Evolutionary conservation across 345 rosid species (phyloP).

Genomic region (Murraya paniculata): DNA sequence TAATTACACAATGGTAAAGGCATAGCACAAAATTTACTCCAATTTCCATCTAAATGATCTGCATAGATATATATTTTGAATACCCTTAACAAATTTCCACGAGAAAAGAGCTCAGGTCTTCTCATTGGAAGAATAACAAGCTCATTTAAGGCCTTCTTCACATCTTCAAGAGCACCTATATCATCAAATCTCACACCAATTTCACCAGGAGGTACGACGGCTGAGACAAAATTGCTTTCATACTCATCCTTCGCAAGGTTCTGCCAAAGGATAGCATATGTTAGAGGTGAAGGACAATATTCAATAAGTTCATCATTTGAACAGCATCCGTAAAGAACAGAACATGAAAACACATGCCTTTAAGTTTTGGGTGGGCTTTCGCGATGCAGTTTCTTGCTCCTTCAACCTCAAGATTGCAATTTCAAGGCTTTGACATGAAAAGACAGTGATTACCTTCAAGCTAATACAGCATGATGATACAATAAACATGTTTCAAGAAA

Average conservation of each 20-base stretch:
- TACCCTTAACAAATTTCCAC: conserved; percentile 91
- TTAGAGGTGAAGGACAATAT: conserved; percentile 18
- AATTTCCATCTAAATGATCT: neutral
- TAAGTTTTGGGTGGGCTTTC: conserved; percentile 70
- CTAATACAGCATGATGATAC: neutral
- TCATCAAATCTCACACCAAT: conserved; percentile 92
- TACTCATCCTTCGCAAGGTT: conserved; percentile 87
- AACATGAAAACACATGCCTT: conserved; percentile 48
- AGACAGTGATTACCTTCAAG: conserved; percentile 25
- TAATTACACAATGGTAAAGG: conserved; percentile 10
- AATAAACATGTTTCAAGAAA: neutral
- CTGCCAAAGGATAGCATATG: conserved; percentile 38
- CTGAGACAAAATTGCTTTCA: conserved; percentile 82
- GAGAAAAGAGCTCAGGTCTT: conserved; percentile 91
- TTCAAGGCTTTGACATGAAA: conserved; percentile 68
- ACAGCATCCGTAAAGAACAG: conserved; percentile 1
- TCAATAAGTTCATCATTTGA: conserved; percentile 11
- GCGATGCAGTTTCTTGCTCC: conserved; percentile 67
- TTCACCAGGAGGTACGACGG: conserved; percentile 93
- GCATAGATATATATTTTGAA: conserved; percentile 8
- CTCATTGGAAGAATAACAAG: conserved; percentile 99
- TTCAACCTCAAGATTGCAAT: conserved; percentile 72
- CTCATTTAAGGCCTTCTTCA: conserved; percentile 87
- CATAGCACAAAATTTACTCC: neutral
- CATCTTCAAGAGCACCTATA: conserved; percentile 96